These are phyloP conservation scores for Poronia punctata DNA, from an alignment of 495 filamentous ascomycete genomes.

Conservation along the genomic window DNA sequence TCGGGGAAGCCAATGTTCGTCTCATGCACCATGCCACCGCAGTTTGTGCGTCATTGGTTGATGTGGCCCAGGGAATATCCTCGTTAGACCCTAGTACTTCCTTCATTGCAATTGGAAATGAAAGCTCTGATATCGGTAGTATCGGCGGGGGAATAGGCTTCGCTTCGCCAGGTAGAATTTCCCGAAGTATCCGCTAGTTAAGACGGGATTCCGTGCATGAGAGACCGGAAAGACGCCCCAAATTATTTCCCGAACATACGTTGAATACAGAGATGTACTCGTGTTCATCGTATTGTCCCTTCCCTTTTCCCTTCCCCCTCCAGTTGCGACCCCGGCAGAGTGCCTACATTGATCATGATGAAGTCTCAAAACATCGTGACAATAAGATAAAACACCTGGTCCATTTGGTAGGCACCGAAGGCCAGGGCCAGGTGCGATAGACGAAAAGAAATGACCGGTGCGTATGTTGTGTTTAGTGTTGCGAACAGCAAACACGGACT, in stretches of 20 bases:
- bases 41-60: too few species aligned
- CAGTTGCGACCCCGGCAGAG: constrained; percentile 3
- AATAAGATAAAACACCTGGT: constrained; percentile 2
- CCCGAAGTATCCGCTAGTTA: constrained; percentile 1
- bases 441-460: too few species aligned
- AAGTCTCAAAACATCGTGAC: background rate
- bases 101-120: too few species aligned
- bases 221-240: background rate
- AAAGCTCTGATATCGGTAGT: too few species aligned
- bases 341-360: background rate
- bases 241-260: background rate
- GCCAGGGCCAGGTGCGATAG: too few species aligned
- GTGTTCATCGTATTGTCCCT: background rate
- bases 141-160: too few species aligned
- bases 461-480: too few species aligned
- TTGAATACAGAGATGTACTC: background rate
- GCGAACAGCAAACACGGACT: too few species aligned
- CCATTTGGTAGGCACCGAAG: too few species aligned
- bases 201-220: background rate
- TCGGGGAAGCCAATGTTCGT: background rate
- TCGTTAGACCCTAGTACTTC: too few species aligned
- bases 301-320: background rate
- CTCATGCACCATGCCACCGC: background rate
- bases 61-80: too few species aligned
- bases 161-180: too few species aligned